Percentiles rank a stretch among this genome's conserved stretches.
These are phyloP conservation scores for Decorospora gaudefroyi DNA, from an alignment of 2,329 filamentous ascomycete genomes.

Conservation along the genomic window DNA sequence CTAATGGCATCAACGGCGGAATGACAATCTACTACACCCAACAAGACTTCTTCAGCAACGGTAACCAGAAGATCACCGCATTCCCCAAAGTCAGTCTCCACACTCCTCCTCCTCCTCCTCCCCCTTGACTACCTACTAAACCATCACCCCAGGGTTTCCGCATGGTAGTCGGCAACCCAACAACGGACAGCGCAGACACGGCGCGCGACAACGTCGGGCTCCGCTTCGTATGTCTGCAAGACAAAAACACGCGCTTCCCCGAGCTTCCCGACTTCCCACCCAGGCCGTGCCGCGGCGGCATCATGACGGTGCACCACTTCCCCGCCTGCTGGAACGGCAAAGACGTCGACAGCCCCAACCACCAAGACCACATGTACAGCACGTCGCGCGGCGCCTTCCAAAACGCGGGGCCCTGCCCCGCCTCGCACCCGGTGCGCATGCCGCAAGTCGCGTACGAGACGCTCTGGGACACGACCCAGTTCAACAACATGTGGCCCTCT, in stretches of 20 bases:
- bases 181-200: conserved; percentile 17
- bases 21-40: conserved; percentile 44
- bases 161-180: conserved; percentile 43
- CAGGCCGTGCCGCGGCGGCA: conserved; percentile 9
- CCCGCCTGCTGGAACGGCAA: conserved; percentile 53
- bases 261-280: conserved; percentile 14
- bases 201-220: conserved; percentile 8
- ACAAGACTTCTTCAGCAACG: conserved; percentile 42
- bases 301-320: conserved; percentile 28
- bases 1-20: conserved; percentile 35
- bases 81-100: conserved; percentile 32
- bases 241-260: conserved; percentile 30
- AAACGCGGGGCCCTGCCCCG: conserved; percentile 30
- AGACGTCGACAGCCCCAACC: conserved; percentile 58
- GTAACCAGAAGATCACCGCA: conserved; percentile 29
- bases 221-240: conserved; percentile 15
- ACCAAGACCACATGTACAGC: conserved; percentile 55
- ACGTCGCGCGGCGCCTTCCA: conserved; percentile 28
- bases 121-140: background rate
- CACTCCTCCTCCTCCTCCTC: too few species aligned
- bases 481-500: conserved; percentile 33
- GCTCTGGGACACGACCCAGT: conserved; percentile 37
- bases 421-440: conserved; percentile 36
- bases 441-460: conserved; percentile 43
- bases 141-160: conserved; percentile 33